Evolutionary conservation across 2,329 filamentous ascomycete genomes (phyloP), one percentile per base, ranked within the genome.

Genomic region (Epicoccum nigrum): DNA sequence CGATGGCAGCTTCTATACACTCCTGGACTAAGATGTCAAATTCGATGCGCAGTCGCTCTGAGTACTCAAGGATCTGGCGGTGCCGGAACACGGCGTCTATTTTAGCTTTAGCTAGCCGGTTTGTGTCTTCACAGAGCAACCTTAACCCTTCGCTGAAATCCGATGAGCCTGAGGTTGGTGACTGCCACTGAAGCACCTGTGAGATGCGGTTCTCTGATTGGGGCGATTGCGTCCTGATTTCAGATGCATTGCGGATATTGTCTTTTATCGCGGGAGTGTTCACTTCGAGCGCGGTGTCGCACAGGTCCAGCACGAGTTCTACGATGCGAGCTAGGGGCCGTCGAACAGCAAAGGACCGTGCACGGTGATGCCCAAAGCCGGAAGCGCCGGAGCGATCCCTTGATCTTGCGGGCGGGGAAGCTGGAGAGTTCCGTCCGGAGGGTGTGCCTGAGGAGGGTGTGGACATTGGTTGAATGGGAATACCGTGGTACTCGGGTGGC

Each of bases 101-200:
- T 71, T 99, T 99, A 35, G 88, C 84, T 65, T 86, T 90, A 20
- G 92, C 89, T 31, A 91, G 83, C 65, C 83, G 86, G 70, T 94
- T 91, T 0, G 92, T 97, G 68, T 99, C 94, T 12, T 89, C 83
- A 69, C 92, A 96, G n/a, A 99, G 78, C 20, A 92, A 74, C 30
- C 91, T 88, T 19, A 99, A 78, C 0, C 94, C 94, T 67, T 95
- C 90, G 69, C 97, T 93, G 70, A 97, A 92, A 56, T 99, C 94
- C 13, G 96, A 76, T 0, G 92, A 94, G 65, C 93, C 93, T 41
- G 88, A 89, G 64, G 90, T 92, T 0, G 94, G 94, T 4, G 93
- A 96, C 67, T 96, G 92, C 94, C 95, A 99, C 70, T 97, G 92
- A 60, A 95, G 74, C 5, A 99, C 92, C 72, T 99, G 94, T 1